Evolutionary conservation across 192 early-diverging fungal genomes (phyloP).

Genomic region (Gigaspora rosea): DNA sequence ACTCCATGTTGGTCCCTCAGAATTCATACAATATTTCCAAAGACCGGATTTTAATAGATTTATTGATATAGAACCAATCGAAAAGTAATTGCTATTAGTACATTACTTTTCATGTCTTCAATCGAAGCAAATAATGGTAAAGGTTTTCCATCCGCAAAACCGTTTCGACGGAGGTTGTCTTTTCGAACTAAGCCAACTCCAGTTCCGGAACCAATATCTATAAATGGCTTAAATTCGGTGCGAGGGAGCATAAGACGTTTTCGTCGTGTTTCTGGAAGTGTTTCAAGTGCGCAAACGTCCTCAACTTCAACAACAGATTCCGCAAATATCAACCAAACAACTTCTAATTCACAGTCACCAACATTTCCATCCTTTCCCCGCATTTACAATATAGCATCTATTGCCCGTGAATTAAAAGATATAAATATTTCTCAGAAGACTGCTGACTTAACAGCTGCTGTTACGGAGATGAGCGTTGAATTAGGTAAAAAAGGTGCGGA

Average conservation of each 20-base stretch:
- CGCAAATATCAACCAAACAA: too few species aligned
- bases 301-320: neutral
- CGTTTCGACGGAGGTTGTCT: slow-evolving; percentile 7
- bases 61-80: too few species aligned
- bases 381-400: neutral
- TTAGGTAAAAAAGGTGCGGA: slow-evolving; percentile 15
- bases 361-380: neutral
- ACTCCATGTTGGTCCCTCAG: too few species aligned
- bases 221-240: slow-evolving; percentile 6
- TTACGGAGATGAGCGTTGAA: slow-evolving; percentile 5
- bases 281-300: neutral
- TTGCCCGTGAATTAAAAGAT: slow-evolving; percentile 15
- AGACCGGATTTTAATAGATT: too few species aligned
- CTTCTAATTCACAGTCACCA: neutral
- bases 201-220: neutral
- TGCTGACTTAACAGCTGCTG: neutral
- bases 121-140: slow-evolving; percentile 7
- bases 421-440: slow-evolving; percentile 4
- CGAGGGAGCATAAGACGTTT: slow-evolving; percentile 21
- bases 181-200: neutral
- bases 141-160: slow-evolving; percentile 3
- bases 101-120: slow-evolving; percentile 19
- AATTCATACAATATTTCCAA: too few species aligned
- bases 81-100: too few species aligned
- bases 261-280: slow-evolving; percentile 4